These are phyloP conservation scores for Hypoxylon rickii DNA, from an alignment of 495 filamentous ascomycete species.

Conservation along the genomic window DNA sequence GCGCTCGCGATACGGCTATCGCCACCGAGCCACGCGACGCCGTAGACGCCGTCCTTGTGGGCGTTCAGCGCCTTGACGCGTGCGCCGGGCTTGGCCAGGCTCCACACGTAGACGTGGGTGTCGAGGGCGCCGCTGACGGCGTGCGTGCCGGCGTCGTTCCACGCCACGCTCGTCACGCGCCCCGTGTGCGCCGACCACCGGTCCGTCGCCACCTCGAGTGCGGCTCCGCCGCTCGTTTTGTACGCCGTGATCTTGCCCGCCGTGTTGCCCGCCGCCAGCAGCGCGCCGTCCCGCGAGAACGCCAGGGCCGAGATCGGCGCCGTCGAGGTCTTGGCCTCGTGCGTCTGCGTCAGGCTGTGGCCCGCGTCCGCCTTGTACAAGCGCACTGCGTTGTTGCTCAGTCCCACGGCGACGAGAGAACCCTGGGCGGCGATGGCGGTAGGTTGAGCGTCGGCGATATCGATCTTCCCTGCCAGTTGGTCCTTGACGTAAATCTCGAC, in stretches of 20 bases:
- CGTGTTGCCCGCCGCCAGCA: slow-evolving; percentile 81
- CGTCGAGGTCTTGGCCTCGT: slow-evolving; percentile 56
- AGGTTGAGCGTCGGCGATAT: slow-evolving; percentile 58
- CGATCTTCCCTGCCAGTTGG: slow-evolving; percentile 53
- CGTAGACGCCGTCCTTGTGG: slow-evolving; percentile 94
- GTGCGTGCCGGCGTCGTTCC: slow-evolving; percentile 75
- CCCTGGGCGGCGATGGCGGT: slow-evolving; percentile 71
- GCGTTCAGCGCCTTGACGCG: slow-evolving; percentile 79
- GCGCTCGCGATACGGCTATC: slow-evolving; percentile 73
- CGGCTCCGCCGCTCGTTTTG: slow-evolving; percentile 60
- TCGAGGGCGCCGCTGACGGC: slow-evolving; percentile 86
- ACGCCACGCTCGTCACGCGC: slow-evolving; percentile 79
- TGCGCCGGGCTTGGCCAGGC: slow-evolving; percentile 77
- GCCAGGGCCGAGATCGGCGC: slow-evolving; percentile 68
- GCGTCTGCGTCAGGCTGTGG: slow-evolving; percentile 47
- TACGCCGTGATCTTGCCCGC: slow-evolving; percentile 84
- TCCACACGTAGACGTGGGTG: slow-evolving; percentile 92
- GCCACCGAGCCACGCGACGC: slow-evolving; percentile 78
- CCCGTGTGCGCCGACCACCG: slow-evolving; percentile 94
- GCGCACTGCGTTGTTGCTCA: slow-evolving; percentile 69
- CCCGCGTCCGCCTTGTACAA: slow-evolving; percentile 65
- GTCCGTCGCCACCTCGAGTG: slow-evolving; percentile 65
- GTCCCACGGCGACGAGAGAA: slow-evolving; percentile 72
- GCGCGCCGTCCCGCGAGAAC: slow-evolving; percentile 74
- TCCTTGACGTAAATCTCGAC: slow-evolving; percentile 69